Base-by-base conservation (phyloP, 345 rosid genomes). In the Citrus maxima region DNA sequence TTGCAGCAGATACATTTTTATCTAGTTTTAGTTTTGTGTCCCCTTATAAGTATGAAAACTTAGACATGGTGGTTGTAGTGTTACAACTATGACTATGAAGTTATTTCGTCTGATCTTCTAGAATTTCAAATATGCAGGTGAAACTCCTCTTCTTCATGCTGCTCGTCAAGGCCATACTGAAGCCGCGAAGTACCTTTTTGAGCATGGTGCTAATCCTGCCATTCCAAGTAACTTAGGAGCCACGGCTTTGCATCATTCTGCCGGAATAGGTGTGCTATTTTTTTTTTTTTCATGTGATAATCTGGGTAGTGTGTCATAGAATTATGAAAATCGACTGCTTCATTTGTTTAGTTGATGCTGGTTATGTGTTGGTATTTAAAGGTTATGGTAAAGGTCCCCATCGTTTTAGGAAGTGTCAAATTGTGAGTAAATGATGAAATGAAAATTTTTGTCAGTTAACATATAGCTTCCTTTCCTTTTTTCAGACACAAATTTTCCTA, bases 111-210 rank as follows among this genome's bases (percentile, higher is more conserved):
- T 46, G 49, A 69, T 49, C 58, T 67, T 75, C 70, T 72, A 40
- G 70, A 55, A 40, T 54, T 78, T 79, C 54, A 76, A 5, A 40
- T 58, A 69, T 88, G 60, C 86, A 93, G 99, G 97, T 27, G 99
- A 95, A 65, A 93, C 99, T 87, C 92, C 98, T 59, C 93, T 95
- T 74, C 71, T 93, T 82, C 98, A 93, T 86, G 99, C 97, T 86
- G 96, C 96, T 34, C 88, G 96, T 59, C 97, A 88, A 87, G 99
- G 98, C 59, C 96, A 93, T 84, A 86, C 90, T 38, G 88, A 61
- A 55, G 91, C 97, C 34, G 88, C 89, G 19, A 92, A 88, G 79
- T 95, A 93, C 85, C 93, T 95, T 51, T 81, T 92, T 42, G 97
- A 91, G 71, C 93, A 77, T 32, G 96, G 95, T 80, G 98, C 99